Conservation (phyloP, 176 grass and related monocot genomes). For the Luzula sylvatica region DNA sequence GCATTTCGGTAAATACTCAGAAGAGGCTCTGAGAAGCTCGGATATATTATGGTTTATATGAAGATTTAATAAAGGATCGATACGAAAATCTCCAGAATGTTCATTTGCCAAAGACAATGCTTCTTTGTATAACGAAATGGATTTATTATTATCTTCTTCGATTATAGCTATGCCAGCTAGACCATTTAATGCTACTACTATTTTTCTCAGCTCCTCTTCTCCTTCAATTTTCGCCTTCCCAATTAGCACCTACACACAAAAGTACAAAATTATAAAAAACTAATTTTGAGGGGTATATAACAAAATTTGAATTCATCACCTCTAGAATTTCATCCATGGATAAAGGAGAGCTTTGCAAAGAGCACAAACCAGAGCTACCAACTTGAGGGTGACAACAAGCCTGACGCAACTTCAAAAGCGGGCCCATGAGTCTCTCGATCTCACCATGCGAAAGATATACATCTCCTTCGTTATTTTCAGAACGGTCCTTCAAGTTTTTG, state of each 20-base stretch:
- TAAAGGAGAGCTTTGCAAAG: conserved; percentile 76
- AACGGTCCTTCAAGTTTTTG: conserved; percentile 46
- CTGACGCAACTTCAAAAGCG: conserved; percentile 90
- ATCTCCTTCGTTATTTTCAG: conserved; percentile 26
- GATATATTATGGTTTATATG: conserved; percentile 90
- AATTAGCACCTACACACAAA: conserved; percentile 77
- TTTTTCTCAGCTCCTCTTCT: conserved; percentile 90
- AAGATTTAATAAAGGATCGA: conserved; percentile 90
- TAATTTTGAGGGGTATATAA: conserved; percentile 13
- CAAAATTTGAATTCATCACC: neutral
- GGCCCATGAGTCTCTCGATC: conserved; percentile 61
- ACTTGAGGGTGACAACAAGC: conserved; percentile 97
- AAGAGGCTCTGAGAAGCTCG: conserved; percentile 50
- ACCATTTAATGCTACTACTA: conserved; percentile 83
- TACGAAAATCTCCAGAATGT: conserved; percentile 61
- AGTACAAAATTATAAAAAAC: neutral
- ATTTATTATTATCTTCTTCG: conserved; percentile 55
- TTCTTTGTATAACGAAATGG: conserved; percentile 90
- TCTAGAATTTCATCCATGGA: conserved; percentile 61
- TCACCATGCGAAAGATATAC: conserved; percentile 58
- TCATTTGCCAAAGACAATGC: conserved; percentile 59
- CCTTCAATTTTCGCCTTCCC: conserved; percentile 92
- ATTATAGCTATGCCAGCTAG: conserved; percentile 84
- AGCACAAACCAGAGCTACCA: conserved; percentile 86
- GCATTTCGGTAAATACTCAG: conserved; percentile 66